Percentiles rank a stretch among this genome's conserved stretches.
Conservation (phyloP, 2,329 filamentous ascomycete species). For the Fusarium sp. region DNA sequence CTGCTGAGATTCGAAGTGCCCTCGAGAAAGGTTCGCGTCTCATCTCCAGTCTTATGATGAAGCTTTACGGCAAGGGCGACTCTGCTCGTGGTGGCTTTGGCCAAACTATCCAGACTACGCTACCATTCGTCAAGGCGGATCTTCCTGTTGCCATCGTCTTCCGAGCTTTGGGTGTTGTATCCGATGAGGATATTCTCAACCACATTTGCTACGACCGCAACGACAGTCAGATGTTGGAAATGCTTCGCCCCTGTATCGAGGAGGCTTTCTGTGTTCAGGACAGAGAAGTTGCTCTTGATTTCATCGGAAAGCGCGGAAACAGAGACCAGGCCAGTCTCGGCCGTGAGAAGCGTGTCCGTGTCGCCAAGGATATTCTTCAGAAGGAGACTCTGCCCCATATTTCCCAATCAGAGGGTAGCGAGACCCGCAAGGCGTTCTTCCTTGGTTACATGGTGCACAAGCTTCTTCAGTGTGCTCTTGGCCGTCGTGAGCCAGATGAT, state of each 20-base stretch:
- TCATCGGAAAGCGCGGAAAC: constrained; percentile 92
- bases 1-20: constrained; percentile 95
- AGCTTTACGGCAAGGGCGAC: constrained; percentile 88
- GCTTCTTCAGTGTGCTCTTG: constrained; percentile 91
- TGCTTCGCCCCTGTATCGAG: constrained; percentile 96
- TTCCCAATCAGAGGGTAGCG: constrained; percentile 92
- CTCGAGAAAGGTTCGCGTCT: constrained; percentile 95
- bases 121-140: constrained; percentile 94
- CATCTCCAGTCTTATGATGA: constrained; percentile 92
- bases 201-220: constrained; percentile 97
- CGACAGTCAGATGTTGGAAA: constrained; percentile 97
- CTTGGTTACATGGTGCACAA: constrained; percentile 99
- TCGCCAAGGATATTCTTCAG: constrained; percentile 93
- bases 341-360: constrained; percentile 88
- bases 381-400: constrained; percentile 98
- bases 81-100: constrained; percentile 81
- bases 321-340: constrained; percentile 70
- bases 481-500: constrained; percentile 93
- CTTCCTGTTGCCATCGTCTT: constrained; percentile 96
- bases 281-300: constrained; percentile 92
- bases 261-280: constrained; percentile 98
- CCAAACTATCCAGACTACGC: constrained; percentile 87
- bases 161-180: constrained; percentile 93
- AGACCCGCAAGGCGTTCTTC: constrained; percentile 97
- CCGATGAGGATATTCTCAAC: constrained; percentile 97